Evolutionary conservation across 768 basidiomycete species (phyloP), one percentile per base, ranked within the genome.

Genomic region (Exsudoporus frostii): DNA sequence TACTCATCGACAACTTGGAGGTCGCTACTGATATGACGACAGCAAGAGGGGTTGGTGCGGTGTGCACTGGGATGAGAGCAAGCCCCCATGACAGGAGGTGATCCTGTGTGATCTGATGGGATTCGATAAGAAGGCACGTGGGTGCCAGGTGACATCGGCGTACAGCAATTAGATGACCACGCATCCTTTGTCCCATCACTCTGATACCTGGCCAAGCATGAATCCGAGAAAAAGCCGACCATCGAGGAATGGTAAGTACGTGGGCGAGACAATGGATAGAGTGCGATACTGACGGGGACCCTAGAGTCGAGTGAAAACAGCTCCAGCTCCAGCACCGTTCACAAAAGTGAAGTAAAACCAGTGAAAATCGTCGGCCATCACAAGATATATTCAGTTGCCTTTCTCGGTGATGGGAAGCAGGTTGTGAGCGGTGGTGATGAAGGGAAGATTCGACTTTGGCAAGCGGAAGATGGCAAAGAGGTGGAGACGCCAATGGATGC

Each of bases 391-490:
- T 36, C 38, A 2, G 37, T 39, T 14, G 48, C 27, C 6, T 48
- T 30, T 20, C 48, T 48, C 13, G 4, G 3, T 27, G 27, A 48
- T 7, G 37, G 19, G 14, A 30, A 36, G 3, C 33, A 46, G 19
- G 1, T 55, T 20, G 33, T 52, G 20, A 41, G 54, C 2, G 38
- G 33, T 5, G 49, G 27, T 0, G 19, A 5, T 5, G 17, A 34
- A n/a, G 17, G 51, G 13, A 44, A 17, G 25, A 30, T 56, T 34
- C 55, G 47, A 48, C 14, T 33, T 1, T 55, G 50, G 39, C 20
- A n/a, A 5, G 24, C 38, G 7, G n/a, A 24, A 4, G 37, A 44
- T n/a, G 46, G 55, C 5, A 19, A 10, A 1, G 50, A 53, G 11
- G 30, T 44, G 34, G 42, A 36, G 8, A 15, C 5, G 4, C 27